Evolutionary conservation across 257 asterid genomes (phyloP).

Genomic region (Nicotiana obtusifolia): DNA sequence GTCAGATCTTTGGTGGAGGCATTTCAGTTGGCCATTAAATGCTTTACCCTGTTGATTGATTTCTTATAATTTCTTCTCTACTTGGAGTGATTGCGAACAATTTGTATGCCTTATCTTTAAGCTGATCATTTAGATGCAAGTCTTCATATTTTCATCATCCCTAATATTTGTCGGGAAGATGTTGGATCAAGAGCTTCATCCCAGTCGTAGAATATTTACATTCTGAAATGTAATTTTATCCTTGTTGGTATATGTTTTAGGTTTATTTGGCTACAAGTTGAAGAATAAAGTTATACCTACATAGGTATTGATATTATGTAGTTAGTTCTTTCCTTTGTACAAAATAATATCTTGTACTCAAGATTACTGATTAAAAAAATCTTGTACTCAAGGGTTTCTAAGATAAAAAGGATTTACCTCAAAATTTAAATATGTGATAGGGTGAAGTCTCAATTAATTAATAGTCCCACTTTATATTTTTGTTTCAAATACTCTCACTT

Average conservation of each 20-base stretch:
- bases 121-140: neutral
- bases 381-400: neutral
- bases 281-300: neutral
- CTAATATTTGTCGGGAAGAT: neutral
- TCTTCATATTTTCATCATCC: neutral
- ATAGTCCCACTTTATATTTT: neutral
- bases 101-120: neutral
- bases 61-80: neutral
- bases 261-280: neutral
- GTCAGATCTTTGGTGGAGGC: neutral
- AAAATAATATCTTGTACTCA: neutral
- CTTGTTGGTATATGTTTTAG: neutral
- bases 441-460: neutral
- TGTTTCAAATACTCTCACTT: neutral
- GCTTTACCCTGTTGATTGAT: neutral
- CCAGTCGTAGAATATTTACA: neutral
- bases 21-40: neutral
- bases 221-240: neutral
- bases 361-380: neutral
- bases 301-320: neutral
- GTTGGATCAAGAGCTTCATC: conserved; percentile 1
- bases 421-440: neutral
- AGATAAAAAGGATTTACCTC: neutral
- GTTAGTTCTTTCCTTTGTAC: neutral
- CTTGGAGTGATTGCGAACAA: neutral